Conservation (phyloP, 2,329 filamentous ascomycete genomes). For the Aspergillus awamori region DNA sequence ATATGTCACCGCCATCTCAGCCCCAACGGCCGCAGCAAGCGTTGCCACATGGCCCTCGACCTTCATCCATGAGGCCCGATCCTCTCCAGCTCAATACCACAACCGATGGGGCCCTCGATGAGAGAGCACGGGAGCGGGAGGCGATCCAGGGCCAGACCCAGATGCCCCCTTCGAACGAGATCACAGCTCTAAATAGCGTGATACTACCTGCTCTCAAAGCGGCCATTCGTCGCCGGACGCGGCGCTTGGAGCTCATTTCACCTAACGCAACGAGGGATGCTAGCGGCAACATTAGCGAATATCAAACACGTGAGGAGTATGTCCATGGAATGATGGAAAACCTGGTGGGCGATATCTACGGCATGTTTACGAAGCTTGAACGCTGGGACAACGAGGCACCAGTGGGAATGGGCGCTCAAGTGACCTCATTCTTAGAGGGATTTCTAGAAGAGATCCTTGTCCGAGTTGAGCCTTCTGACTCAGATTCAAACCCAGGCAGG, state of each 20-base stretch:
- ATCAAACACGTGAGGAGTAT: constrained; percentile 68
- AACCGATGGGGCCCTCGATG: constrained; percentile 5
- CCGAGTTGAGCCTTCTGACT: constrained; percentile 74
- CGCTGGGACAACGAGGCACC: constrained; percentile 81
- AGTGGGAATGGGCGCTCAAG: constrained; percentile 91
- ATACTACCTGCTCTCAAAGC: constrained; percentile 92
- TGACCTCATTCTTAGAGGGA: constrained; percentile 85
- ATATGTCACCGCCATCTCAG: constrained; percentile 50
- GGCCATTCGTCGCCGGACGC: constrained; percentile 76
- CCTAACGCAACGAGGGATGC: constrained; percentile 49
- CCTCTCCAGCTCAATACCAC: constrained; percentile 15
- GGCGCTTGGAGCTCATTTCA: constrained; percentile 54
- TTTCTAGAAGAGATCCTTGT: constrained; percentile 93
- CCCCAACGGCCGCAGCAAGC: constrained; percentile 16
- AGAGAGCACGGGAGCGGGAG: constrained; percentile 14
- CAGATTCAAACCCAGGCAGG: constrained; percentile 12
- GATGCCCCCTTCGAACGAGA: constrained; percentile 55
- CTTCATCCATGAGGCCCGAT: constrained; percentile 11
- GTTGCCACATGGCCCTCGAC: constrained; percentile 11
- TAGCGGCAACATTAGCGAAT: constrained; percentile 53
- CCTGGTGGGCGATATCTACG: constrained; percentile 78
- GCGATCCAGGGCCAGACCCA: constrained; percentile 17
- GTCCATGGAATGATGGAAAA: constrained; percentile 81
- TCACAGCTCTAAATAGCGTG: constrained; percentile 86
- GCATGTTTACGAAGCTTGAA: constrained; percentile 88